phyloP scores from a whole-genome alignment of 345 rosid genomes.

The Cardamine resedifolia region DNA sequence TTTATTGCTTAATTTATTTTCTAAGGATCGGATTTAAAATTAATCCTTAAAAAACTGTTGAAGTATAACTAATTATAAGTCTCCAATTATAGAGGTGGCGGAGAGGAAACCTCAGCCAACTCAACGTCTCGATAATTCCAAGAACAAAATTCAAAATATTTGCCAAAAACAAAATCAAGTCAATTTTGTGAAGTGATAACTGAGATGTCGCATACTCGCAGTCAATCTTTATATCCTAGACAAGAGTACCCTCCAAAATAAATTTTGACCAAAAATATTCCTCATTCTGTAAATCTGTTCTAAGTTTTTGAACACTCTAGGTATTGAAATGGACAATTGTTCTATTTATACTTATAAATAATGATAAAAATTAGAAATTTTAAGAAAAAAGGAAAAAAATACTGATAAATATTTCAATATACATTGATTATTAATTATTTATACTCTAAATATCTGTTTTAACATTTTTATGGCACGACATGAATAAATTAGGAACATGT shows the following conservation, averaged over 20 bases:
- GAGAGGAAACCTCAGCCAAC: slow-evolving; percentile 1
- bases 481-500: not conserved
- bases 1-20: not conserved
- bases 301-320: not conserved
- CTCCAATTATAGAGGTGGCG: slow-evolving; percentile 30
- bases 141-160: not conserved
- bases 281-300: not conserved
- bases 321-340: not conserved
- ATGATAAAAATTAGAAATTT: not conserved
- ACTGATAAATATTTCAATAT: too few relatives aligned
- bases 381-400: too few relatives aligned
- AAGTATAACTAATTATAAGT: not conserved
- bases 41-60: not conserved
- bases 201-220: slow-evolving; percentile 22
- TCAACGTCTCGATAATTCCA: slow-evolving; percentile 10
- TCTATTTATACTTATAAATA: not conserved
- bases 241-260: not conserved
- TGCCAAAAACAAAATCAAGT: not conserved
- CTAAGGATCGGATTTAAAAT: not conserved
- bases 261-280: slow-evolving; percentile 3
- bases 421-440: not conserved
- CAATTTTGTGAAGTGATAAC: slow-evolving; percentile 22
- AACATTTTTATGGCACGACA: not conserved
- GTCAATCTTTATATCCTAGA: slow-evolving; percentile 14
- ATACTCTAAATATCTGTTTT: too few relatives aligned